These are phyloP conservation scores for Cladosporium sp. DNA, from an alignment of 2,329 filamentous ascomycete genomes.

Conservation along the genomic window DNA sequence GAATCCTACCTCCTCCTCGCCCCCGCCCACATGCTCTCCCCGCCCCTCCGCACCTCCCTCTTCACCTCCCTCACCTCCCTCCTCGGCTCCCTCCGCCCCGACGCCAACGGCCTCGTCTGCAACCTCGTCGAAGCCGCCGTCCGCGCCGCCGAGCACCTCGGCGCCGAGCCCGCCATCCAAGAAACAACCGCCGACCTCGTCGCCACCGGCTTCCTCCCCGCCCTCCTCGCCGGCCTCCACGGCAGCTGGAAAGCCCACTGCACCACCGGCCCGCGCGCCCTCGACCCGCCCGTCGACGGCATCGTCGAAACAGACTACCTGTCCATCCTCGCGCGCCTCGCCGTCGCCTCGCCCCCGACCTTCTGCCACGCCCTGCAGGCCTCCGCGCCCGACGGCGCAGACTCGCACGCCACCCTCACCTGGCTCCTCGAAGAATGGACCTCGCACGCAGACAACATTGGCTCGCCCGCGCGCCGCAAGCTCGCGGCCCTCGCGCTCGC, in stretches of 20 bases:
- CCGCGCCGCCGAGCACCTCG: conserved; percentile 45
- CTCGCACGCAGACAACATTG: conserved; percentile 60
- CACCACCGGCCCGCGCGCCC: conserved; percentile 72
- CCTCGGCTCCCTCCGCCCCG: conserved; percentile 35
- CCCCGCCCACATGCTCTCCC: conserved; percentile 40
- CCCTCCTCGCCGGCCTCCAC: conserved; percentile 42
- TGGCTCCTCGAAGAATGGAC: conserved; percentile 59
- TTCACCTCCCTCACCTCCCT: conserved; percentile 37
- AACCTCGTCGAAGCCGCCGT: conserved; percentile 41
- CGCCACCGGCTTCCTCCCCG: conserved; percentile 51
- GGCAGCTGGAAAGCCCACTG: conserved; percentile 61
- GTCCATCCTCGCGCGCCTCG: conserved; percentile 70
- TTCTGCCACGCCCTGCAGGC: conserved; percentile 53
- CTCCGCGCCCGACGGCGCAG: conserved; percentile 17
- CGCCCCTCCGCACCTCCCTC: conserved; percentile 35
- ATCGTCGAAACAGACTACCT: conserved; percentile 82
- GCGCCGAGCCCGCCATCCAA: conserved; percentile 48
- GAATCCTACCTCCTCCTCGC: conserved; percentile 45
- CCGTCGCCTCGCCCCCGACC: conserved; percentile 62
- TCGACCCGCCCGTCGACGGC: conserved; percentile 61
- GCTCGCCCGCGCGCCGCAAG: conserved; percentile 60
- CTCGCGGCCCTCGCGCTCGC: conserved; percentile 68
- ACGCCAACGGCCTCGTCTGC: conserved; percentile 43
- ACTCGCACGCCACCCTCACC: conserved; percentile 26
- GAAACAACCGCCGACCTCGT: conserved; percentile 50